phyloP scores from a whole-genome alignment of 805 yeast species.

The Candida maris region DNA sequence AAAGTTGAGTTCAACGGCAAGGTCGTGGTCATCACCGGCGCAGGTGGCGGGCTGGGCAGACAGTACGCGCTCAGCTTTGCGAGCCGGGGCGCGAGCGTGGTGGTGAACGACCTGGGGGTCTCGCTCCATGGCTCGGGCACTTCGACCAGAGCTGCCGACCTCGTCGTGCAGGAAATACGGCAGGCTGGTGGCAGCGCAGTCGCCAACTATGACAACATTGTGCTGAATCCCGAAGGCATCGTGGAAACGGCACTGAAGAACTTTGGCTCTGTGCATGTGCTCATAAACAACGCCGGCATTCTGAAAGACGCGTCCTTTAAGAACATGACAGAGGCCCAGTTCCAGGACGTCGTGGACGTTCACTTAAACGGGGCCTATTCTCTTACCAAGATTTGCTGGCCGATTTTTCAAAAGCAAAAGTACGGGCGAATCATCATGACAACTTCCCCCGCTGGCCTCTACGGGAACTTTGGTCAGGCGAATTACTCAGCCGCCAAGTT shows the following conservation, averaged over 20 bases:
- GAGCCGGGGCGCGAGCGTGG: constrained; percentile 88
- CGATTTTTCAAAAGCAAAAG: constrained; percentile 74
- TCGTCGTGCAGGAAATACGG: constrained; percentile 81
- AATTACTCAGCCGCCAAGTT: constrained; percentile 93
- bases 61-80: constrained; percentile 86
- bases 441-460: constrained; percentile 96
- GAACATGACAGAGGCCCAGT: constrained; percentile 80
- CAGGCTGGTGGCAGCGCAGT: constrained; percentile 80
- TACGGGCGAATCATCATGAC: constrained; percentile 90
- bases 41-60: constrained; percentile 96
- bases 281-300: constrained; percentile 94
- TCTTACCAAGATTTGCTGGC: constrained; percentile 90
- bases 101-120: constrained; percentile 92
- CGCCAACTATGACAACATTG: constrained; percentile 89
- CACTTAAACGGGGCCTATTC: constrained; percentile 88
- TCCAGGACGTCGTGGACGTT: constrained; percentile 75
- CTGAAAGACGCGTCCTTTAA: constrained; percentile 82
- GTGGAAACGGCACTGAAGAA: constrained; percentile 79
- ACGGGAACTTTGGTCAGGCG: constrained; percentile 95
- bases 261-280: constrained; percentile 84
- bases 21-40: constrained; percentile 93
- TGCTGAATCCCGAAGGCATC: constrained; percentile 76
- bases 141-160: constrained; percentile 74
- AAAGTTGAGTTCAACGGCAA: constrained; percentile 66
- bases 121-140: constrained; percentile 71